Base-by-base conservation (phyloP, 208 protist species). In the Trypanosoma melophagium region DNA sequence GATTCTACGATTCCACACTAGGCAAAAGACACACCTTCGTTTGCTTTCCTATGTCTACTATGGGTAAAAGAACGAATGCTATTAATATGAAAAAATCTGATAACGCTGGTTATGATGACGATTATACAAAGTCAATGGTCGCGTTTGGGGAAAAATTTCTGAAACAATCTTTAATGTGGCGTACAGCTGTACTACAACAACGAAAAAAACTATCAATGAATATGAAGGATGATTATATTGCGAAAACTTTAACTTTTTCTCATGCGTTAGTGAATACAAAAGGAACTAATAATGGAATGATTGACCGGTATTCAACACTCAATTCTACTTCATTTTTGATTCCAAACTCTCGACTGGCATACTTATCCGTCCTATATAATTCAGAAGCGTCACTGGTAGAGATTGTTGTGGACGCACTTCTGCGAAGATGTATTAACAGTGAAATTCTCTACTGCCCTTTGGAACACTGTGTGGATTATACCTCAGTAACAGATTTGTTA, bases 401-500 rank as follows among this genome's bases (percentile, higher is more conserved):
- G 4, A 35, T 24, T 63, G 71, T 52, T 24, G 66, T 51, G 50
- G 17, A 44, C 7, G 66, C 54, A 1, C 17, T 60, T 0, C 10
- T 55, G n/a, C 49, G 50, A 28, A 40, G 22, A 10, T 19, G 22
- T 17, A 7, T 21, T 7, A 40, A 52, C 16, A 38, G 72, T 10
- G 21, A 44, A 8, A 47, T 85, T 3, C 80, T 80, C 45, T 81
- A 79, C 53, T 91, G 86, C 57, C 86, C 81, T 8, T 28, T 91
- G 3, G 73, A 81, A 14, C 86, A 91, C 64, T 69, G 65, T 35
- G 62, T 86, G 13, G 82, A 91, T 50, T 91, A 81, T 74, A 77
- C 53, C 66, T 53, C 62, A 25, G 57, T 83, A 7, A 41, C 77
- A 25, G 86, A 91, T 64, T 31, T 91, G 7, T 47, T 60, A 5